phyloP scores from a whole-genome alignment of 192 early-diverging fungal genomes.

The Coemansia sp. region DNA sequence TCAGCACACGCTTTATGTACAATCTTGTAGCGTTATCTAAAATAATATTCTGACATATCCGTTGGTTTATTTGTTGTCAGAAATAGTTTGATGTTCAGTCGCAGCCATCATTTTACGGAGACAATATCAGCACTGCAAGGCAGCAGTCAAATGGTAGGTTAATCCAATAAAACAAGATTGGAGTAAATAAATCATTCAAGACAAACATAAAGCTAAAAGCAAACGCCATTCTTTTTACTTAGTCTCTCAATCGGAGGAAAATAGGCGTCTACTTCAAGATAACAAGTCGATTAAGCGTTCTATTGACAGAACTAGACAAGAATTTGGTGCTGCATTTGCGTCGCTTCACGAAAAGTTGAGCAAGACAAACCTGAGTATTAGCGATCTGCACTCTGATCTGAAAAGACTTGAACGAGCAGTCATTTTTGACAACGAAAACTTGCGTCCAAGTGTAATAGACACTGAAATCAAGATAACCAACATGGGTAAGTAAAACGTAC shows the following conservation, averaged over 20 bases:
- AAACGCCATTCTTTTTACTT: background rate
- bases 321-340: slow-evolving; percentile 25
- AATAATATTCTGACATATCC: too few species aligned
- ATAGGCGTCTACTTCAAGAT: slow-evolving; percentile 38
- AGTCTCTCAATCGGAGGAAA: slow-evolving; percentile 19
- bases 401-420: slow-evolving; percentile 42
- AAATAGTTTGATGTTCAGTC: slow-evolving; percentile 37
- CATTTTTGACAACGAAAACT: slow-evolving; percentile 14
- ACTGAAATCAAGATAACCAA: slow-evolving; percentile 42
- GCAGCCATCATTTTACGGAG: slow-evolving; percentile 19
- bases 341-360: slow-evolving; percentile 49
- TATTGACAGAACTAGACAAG: slow-evolving; percentile 31
- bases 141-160: background rate
- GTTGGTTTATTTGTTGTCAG: background rate
- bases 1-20: too few species aligned
- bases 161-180: background rate
- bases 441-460: slow-evolving; percentile 29
- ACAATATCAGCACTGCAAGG: background rate
- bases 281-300: slow-evolving; percentile 40
- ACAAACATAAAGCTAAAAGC: background rate
- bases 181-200: background rate
- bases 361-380: slow-evolving; percentile 44
- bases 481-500: slow-evolving; percentile 22
- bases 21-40: background rate
- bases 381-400: slow-evolving; percentile 49